Base-by-base conservation (phyloP, 2,329 filamentous ascomycete species). In the Ceratocystis cacaofunesta region DNA sequence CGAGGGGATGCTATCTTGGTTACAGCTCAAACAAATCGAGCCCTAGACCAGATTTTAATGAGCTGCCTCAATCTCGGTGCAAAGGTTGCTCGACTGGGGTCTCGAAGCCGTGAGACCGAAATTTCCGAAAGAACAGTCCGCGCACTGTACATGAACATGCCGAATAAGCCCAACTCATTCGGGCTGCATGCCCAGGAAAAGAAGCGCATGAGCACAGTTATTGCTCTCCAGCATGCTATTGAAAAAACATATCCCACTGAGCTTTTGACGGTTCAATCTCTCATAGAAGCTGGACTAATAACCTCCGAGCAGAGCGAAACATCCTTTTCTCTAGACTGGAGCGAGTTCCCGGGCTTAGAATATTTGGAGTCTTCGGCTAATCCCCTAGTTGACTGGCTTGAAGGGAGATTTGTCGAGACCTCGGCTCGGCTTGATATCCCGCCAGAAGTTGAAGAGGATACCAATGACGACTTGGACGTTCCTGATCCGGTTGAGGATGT, bases 1-100 rank as follows among this genome's bases (percentile, higher is more conserved):
- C 77, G 74, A 0, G 83, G 86, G 66, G 80, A 85, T 7, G 89
- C 89, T 0, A 85, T 96, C 36, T 79, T 96, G 22, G 79, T 96
- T 2, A 82, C 90, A 0, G 90, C 90, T 6, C 90, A 96, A 70
- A 96, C 91, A 0, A 96, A 96, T 67, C 90, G 96, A 73, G 91
- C 91, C 0, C 76, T 96, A 0, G 91, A 96, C 70, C 91, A 96
- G 71, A 78, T 96, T 0, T 77, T 96, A 0, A 75, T 77, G 0
- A 83, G 86, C 65, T 78, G 90, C 17, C 77, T 84, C 0, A 71
- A 76, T 1, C 65, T 70, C 0, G 87, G 74, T 3, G 68, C 69
- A 79, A 79, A 83, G 0, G 85, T 91, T 66, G 76, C 78, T 8
- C 79, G 80, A 1, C 71, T 83, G 8, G 90, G 90, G 6, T 57